Percentiles rank a stretch among this genome's conserved stretches.
These are phyloP conservation scores for Myriosclerotinia scirpicola DNA, from an alignment of 2,329 filamentous ascomycete genomes.

Conservation along the genomic window DNA sequence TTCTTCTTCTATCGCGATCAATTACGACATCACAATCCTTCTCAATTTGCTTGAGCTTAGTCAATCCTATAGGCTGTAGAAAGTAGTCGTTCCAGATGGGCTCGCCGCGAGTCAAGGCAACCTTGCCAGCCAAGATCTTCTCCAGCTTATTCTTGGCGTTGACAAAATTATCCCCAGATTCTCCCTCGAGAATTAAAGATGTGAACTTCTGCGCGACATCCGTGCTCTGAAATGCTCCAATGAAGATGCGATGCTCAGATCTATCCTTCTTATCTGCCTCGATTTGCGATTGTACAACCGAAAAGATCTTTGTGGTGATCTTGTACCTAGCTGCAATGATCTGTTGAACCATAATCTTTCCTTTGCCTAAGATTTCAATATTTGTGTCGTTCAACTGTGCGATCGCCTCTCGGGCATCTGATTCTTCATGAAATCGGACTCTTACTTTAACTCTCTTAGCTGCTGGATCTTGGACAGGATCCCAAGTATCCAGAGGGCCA, in stretches of 20 bases:
- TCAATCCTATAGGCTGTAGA: slow-evolving; percentile 31
- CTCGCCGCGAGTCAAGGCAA: slow-evolving; percentile 34
- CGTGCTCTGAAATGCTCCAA: slow-evolving; percentile 35
- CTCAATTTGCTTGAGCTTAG: background rate
- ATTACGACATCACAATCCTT: slow-evolving; percentile 2
- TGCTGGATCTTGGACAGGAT: background rate
- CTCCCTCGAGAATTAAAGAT: slow-evolving; percentile 45
- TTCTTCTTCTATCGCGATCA: slow-evolving; percentile 4
- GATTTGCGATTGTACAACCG: slow-evolving; percentile 39
- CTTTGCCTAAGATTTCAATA: slow-evolving; percentile 40
- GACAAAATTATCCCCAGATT: slow-evolving; percentile 38
- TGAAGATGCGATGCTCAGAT: slow-evolving; percentile 38
- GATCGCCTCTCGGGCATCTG: slow-evolving; percentile 42
- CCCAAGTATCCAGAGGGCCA: background rate
- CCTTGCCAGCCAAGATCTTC: slow-evolving; percentile 40
- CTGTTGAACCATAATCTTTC: slow-evolving; percentile 43
- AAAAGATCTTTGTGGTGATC: slow-evolving; percentile 41
- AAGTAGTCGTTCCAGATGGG: slow-evolving; percentile 40
- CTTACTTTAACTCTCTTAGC: slow-evolving; percentile 41
- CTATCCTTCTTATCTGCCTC: slow-evolving; percentile 36
- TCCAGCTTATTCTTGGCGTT: slow-evolving; percentile 41
- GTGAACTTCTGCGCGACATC: slow-evolving; percentile 37
- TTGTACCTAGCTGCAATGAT: slow-evolving; percentile 45
- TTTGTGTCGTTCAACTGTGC: slow-evolving; percentile 38
- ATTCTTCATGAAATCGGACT: slow-evolving; percentile 44